Base-by-base conservation (phyloP, 2,329 filamentous ascomycete species). In the Sclerotinia borealis region DNA sequence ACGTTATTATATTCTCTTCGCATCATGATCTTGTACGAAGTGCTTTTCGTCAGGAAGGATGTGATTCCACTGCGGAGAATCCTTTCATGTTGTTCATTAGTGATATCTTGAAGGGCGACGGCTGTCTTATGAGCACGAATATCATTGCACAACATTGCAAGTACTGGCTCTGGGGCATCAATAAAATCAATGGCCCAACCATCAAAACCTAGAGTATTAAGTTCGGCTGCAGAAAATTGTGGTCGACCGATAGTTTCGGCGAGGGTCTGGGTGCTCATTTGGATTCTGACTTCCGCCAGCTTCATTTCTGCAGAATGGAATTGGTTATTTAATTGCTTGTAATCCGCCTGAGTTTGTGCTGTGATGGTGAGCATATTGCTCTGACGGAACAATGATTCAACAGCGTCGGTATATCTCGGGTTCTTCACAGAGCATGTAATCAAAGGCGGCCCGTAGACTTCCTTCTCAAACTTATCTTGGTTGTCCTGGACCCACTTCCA, bases 401-500 rank as follows among this genome's bases (percentile, higher is more conserved):
- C 74, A 15, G 80, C 80, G 69, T 83, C 77, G 13, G 83, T 83
- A 69, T 84, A 85, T 65, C 75, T 78, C 8, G 80, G 76, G 66
- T 90, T 80, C 65, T 83, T 86, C 49, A 90, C 76, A 0, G 83
- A 85, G 71, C 88, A 90, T 58, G 83, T 82, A 39, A 91, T 75
- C 27, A 89, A 78, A 0, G 88, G 83, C 22, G 88, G 88, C 0
- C 85, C 87, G 70, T 83, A 86, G n/a, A 91, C 83, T 43, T 82
- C 77, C 39, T 83, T 80, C 67, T 85, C 80, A 66, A 91, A 88
- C 49, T 77, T 73, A 54, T 81, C 73, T 64, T 82, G 82, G 73
- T 99, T 86, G 2, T 85, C 75, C 72, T 91, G 83, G 59, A 98
- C 82, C 93, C 93, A 99, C 48, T 87, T 81, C 86, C 91, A 96